phyloP scores from a whole-genome alignment of 768 basidiomycete genomes.

The Rickenella mellea region DNA sequence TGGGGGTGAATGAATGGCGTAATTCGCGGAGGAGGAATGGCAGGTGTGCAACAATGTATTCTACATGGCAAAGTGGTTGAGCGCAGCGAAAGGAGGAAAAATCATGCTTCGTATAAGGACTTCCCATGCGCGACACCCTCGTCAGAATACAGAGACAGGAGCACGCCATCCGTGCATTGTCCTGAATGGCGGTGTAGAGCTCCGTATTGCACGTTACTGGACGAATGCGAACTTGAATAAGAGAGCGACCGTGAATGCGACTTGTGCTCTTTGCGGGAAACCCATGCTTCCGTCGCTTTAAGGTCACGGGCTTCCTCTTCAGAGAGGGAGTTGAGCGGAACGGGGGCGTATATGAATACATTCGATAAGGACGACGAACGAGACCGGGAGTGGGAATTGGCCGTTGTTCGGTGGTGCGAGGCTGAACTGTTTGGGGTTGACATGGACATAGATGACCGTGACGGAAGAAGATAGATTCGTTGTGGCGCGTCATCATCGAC shows the following conservation, averaged over 20 bases:
- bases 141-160: too few species aligned
- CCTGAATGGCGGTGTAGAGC: too few species aligned
- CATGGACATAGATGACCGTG: constrained; percentile 9
- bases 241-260: constrained; percentile 14
- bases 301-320: constrained; percentile 39
- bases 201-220: too few species aligned
- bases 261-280: constrained; percentile 23
- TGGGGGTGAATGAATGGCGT: too few species aligned
- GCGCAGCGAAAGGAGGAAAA: too few species aligned
- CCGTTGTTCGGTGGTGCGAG: constrained; percentile 9
- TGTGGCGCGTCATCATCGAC: constrained; percentile 28
- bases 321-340: constrained; percentile 48
- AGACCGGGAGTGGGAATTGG: constrained; percentile 10
- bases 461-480: constrained; percentile 55
- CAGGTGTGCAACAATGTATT: too few species aligned
- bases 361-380: not conserved
- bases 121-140: too few species aligned
- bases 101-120: too few species aligned
- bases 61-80: too few species aligned
- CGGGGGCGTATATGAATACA: constrained; percentile 62
- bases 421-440: constrained; percentile 5
- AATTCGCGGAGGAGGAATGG: too few species aligned
- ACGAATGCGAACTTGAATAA: constrained; percentile 7
- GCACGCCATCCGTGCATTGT: too few species aligned
- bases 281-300: constrained; percentile 58